These are phyloP conservation scores for Dendrobium catenatum DNA, from an alignment of 106 monocot genomes.

Conservation along the genomic window DNA sequence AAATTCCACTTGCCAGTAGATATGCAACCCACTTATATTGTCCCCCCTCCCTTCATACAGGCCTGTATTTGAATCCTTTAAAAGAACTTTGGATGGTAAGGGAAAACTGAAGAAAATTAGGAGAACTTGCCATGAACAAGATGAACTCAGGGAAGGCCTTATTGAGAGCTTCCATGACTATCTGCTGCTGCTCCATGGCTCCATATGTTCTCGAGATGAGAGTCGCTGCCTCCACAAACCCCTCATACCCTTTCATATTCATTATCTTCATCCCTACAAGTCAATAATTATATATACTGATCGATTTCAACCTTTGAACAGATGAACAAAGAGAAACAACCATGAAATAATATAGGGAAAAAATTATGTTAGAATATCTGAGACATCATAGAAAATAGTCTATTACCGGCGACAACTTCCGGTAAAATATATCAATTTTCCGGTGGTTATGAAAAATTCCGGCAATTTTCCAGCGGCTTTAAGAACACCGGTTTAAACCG, in stretches of 20 bases:
- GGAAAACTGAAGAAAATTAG: background rate
- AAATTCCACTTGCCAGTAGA: too few species aligned
- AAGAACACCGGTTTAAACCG: too few species aligned
- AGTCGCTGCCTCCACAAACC: slow-evolving; percentile 37
- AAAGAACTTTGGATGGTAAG: too few species aligned
- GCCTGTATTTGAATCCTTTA: too few species aligned
- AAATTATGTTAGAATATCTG: too few species aligned
- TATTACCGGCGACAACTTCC: too few species aligned
- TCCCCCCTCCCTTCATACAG: too few species aligned
- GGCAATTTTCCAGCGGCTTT: too few species aligned
- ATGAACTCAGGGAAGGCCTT: slow-evolving; percentile 36
- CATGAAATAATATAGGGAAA: background rate
- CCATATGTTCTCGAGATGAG: slow-evolving; percentile 25
- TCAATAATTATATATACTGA: background rate
- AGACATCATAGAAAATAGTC: too few species aligned
- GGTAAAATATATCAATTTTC: too few species aligned
- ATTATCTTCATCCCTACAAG: slow-evolving; percentile 27
- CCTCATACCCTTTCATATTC: slow-evolving; percentile 48
- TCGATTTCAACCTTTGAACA: background rate
- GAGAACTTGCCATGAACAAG: slow-evolving; percentile 34
- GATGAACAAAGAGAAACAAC: background rate
- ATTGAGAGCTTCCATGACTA: slow-evolving; percentile 39
- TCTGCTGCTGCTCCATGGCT: slow-evolving; percentile 24
- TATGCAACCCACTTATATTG: too few species aligned
- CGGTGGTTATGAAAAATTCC: too few species aligned